Conservation (phyloP, 2,329 filamentous ascomycete species). For the Hirsutella minnesotensis region DNA sequence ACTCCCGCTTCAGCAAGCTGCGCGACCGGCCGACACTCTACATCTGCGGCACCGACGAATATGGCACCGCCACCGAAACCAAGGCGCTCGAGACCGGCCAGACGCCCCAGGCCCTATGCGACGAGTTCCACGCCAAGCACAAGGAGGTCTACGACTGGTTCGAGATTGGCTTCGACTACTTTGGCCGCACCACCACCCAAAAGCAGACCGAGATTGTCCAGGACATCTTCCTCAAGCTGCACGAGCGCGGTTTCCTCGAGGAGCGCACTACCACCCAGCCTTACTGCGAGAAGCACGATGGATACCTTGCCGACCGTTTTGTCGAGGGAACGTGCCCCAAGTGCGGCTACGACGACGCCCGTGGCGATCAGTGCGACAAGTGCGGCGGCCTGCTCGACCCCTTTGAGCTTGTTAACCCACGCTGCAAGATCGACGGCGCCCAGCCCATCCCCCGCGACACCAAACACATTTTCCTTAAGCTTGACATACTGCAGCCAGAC, state of each 20-base stretch:
- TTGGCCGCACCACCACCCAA: conserved; percentile 79
- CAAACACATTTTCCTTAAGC: conserved; percentile 79
- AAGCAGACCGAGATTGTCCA: conserved; percentile 91
- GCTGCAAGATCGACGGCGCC: conserved; percentile 82
- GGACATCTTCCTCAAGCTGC: conserved; percentile 76
- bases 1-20: conserved; percentile 68
- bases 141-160: conserved; percentile 94
- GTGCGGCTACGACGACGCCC: conserved; percentile 59
- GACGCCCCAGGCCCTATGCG: conserved; percentile 73
- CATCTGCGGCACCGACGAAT: conserved; percentile 78
- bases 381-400: conserved; percentile 64
- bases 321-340: conserved; percentile 70
- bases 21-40: conserved; percentile 71
- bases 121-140: conserved; percentile 86
- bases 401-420: conserved; percentile 67
- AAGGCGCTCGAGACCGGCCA: conserved; percentile 84
- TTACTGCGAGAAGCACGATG: conserved; percentile 69
- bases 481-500: conserved; percentile 70
- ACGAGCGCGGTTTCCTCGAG: conserved; percentile 78
- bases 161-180: conserved; percentile 86
- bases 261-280: conserved; percentile 82
- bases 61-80: conserved; percentile 91
- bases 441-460: conserved; percentile 71
- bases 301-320: conserved; percentile 77
- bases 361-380: conserved; percentile 64